phyloP scores from a whole-genome alignment of 345 rosid genomes.

The Microcos paniculata region DNA sequence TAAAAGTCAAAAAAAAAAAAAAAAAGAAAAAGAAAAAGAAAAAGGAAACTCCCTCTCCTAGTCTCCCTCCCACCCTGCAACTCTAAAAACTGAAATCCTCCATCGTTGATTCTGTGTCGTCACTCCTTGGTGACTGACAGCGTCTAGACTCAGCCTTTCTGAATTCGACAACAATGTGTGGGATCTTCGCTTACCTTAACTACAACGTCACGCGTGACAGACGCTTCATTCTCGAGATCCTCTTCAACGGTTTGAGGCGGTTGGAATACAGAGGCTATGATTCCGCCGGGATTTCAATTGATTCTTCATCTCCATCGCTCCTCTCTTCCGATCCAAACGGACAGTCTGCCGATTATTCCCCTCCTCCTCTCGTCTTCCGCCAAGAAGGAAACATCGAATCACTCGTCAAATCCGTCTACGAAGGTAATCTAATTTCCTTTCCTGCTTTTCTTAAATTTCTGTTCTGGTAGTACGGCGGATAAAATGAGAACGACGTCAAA shows the following conservation, averaged over 20 bases:
- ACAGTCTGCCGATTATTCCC: background rate
- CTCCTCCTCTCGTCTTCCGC: slow-evolving; percentile 40
- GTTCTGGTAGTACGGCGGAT: background rate
- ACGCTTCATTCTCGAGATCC: slow-evolving; percentile 38
- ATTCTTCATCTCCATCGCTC: slow-evolving; percentile 8
- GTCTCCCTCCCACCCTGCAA: background rate
- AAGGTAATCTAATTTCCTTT: slow-evolving; percentile 27
- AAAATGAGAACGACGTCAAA: background rate
- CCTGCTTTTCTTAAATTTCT: background rate
- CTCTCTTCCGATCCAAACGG: background rate
- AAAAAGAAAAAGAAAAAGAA: background rate
- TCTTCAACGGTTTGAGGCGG: slow-evolving; percentile 46
- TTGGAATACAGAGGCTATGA: slow-evolving; percentile 50
- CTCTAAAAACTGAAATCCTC: background rate
- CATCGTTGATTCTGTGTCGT: background rate
- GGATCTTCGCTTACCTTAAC: slow-evolving; percentile 48
- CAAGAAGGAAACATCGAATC: slow-evolving; percentile 50
- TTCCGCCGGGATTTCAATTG: slow-evolving; percentile 40
- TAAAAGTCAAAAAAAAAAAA: background rate
- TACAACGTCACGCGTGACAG: slow-evolving; percentile 33
- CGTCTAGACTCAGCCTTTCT: background rate
- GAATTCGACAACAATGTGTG: slow-evolving; percentile 30
- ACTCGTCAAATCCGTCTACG: slow-evolving; percentile 43
- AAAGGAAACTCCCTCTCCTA: background rate
- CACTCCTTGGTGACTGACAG: background rate